Conservation (phyloP, 345 rosid genomes). For the Balakata baccata region DNA sequence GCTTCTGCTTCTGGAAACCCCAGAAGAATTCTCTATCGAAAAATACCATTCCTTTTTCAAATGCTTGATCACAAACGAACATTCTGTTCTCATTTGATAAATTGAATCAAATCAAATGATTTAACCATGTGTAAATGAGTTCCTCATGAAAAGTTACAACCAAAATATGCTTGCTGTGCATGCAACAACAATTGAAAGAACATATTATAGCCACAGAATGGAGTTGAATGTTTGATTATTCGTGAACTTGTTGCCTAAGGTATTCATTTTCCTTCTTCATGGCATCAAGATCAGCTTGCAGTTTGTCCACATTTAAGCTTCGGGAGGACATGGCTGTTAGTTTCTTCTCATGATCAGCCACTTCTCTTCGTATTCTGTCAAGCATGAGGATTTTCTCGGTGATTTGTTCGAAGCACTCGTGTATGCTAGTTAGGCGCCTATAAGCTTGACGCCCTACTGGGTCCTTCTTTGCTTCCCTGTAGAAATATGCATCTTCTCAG, state of each 20-base stretch:
- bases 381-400: conserved; percentile 57
- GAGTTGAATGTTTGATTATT: conserved; percentile 5
- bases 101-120: not conserved
- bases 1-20: too few species aligned
- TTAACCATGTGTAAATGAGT: not conserved
- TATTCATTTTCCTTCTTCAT: conserved; percentile 54
- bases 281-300: conserved; percentile 60
- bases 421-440: conserved; percentile 65
- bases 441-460: conserved; percentile 59
- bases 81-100: not conserved
- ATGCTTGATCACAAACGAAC: not conserved
- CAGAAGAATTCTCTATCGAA: not conserved
- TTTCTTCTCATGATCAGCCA: conserved; percentile 68
- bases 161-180: not conserved
- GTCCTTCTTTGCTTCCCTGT: conserved; percentile 83
- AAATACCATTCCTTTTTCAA: too few species aligned
- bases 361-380: conserved; percentile 65
- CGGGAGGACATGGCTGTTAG: conserved; percentile 50
- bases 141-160: not conserved
- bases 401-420: conserved; percentile 70
- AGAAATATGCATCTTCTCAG: conserved; percentile 13
- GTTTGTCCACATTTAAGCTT: conserved; percentile 48
- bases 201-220: not conserved
- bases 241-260: conserved; percentile 34
- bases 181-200: conserved; percentile 2